These are phyloP conservation scores for Syzygium oleosum DNA, from an alignment of 345 rosid species.

Conservation along the genomic window DNA sequence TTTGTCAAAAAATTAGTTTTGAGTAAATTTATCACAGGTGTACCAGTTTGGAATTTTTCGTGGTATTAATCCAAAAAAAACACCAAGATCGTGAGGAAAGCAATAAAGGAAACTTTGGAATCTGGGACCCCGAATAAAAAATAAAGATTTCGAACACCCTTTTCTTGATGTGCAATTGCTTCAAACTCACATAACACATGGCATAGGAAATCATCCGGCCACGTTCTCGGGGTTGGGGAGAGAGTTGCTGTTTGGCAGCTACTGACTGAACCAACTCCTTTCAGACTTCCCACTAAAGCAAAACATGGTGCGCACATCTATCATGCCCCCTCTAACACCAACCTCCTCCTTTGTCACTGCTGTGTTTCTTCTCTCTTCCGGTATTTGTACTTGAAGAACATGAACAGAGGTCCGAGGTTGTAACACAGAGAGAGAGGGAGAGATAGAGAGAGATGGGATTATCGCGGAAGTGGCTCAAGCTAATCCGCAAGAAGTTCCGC, in stretches of 20 bases:
- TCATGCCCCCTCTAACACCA: not conserved
- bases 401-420: not conserved
- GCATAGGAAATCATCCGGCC: slow-evolving; percentile 8
- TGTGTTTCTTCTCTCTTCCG: not conserved
- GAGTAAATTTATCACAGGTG: too few species aligned
- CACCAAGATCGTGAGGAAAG: not conserved
- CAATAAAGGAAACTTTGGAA: not conserved
- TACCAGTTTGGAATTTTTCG: too few species aligned
- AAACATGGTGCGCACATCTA: slow-evolving; percentile 30
- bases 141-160: not conserved
- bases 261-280: not conserved
- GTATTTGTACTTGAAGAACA: not conserved
- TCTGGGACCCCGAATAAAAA: not conserved
- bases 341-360: slow-evolving; percentile 14
- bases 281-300: not conserved
- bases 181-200: slow-evolving; percentile 7
- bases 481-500: slow-evolving; percentile 19
- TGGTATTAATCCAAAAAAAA: not conserved
- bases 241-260: not conserved
- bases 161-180: slow-evolving; percentile 8
- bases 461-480: slow-evolving; percentile 25
- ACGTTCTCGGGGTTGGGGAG: slow-evolving; percentile 15
- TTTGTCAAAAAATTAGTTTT: too few species aligned
- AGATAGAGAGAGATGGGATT: slow-evolving; percentile 10
- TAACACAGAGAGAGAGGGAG: not conserved